Base-by-base conservation (phyloP, 2,329 filamentous ascomycete genomes). In the Phyllosticta citriasiana region DNA sequence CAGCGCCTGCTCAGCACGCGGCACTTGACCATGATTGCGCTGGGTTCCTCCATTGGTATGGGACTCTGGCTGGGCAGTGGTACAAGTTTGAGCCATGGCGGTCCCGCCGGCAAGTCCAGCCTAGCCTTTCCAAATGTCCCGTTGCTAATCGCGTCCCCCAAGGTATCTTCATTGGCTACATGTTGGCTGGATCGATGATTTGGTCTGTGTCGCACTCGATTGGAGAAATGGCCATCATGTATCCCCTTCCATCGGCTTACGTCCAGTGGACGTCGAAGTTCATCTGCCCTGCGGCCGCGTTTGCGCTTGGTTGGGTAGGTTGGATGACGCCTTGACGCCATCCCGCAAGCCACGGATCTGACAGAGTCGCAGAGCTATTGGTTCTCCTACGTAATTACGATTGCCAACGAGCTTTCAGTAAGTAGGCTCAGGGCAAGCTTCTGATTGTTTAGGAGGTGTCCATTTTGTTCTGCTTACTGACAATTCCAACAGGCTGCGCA, bases 261-360 rank as follows among this genome's bases (percentile, higher is more conserved):
- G 73, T 77, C n/a, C 77, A 78, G 66, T 79, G 76, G 76, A 74
- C 74, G 4, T 73, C 67, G 33, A 79, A 77, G 50, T 80, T 79
- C 63, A 70, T 79, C 57, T 72, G 76, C 61, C 72, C 70, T 1
- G 69, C 77, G 0, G 73, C 74, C 9, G 77, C 72, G 0, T 78
- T 80, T 64, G 74, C 77, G 7, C 69, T 79, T 2, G 78, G 77
- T 2, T 80, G 78, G 76, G 74, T 47, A 47, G 3, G 40, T 47
- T 16, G 12, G 3, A 14, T 19, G 40, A 47, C 14, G 6, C 14
- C 16, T n/a, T 19, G 14, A 47, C 12, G 12, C 40, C 40, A 6
- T n/a, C 40, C 40, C 16, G 14, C n/a, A 16, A 47, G 40, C 40
- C 40, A 47, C 40, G 14, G 40, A 47, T 47, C 40, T 47, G n/a